Conservation (phyloP, 805 yeast genomes). For the Candida endomychidarum region DNA sequence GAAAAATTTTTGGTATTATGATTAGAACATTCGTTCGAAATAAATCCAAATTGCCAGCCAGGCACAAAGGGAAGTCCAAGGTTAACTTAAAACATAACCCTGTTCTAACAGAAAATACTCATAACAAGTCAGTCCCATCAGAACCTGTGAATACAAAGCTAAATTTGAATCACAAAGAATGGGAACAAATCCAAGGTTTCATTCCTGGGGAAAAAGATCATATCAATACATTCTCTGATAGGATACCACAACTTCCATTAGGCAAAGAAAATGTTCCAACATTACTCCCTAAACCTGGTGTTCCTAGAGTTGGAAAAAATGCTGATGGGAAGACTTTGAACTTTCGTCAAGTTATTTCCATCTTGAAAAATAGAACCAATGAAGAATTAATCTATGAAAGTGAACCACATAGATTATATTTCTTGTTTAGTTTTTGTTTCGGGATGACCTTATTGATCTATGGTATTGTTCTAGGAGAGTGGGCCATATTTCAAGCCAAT, state of each 20-base stretch:
- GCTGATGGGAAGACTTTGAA: conserved; percentile 37
- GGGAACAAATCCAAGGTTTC: conserved; percentile 45
- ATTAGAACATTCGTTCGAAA: conserved; percentile 5
- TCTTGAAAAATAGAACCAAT: conserved; percentile 50
- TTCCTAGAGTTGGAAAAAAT: conserved; percentile 60
- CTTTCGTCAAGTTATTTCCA: conserved; percentile 61
- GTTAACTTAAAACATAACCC: neutral
- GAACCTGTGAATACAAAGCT: neutral
- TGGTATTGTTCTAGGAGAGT: conserved; percentile 59
- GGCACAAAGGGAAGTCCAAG: neutral
- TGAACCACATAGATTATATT: conserved; percentile 78
- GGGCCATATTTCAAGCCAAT: conserved; percentile 52
- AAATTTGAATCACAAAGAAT: conserved; percentile 29
- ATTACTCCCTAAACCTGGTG: conserved; percentile 71
- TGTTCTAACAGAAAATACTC: neutral
- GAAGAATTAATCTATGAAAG: conserved; percentile 82
- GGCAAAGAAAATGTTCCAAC: conserved; percentile 65
- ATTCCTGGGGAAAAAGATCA: conserved; percentile 56
- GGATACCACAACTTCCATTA: conserved; percentile 67
- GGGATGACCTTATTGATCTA: conserved; percentile 71
- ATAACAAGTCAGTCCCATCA: neutral
- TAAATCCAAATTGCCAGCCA: conserved; percentile 7
- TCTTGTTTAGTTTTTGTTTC: conserved; percentile 64
- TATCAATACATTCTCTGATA: conserved; percentile 48
- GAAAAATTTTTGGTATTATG: conserved; percentile 8